A percentile compares a stretch with the other conserved stretches of the same genome.
These are phyloP conservation scores for Sporisorium iseilematis-ciliati DNA, from an alignment of 1,284 basidiomycete genomes.

Conservation along the genomic window DNA sequence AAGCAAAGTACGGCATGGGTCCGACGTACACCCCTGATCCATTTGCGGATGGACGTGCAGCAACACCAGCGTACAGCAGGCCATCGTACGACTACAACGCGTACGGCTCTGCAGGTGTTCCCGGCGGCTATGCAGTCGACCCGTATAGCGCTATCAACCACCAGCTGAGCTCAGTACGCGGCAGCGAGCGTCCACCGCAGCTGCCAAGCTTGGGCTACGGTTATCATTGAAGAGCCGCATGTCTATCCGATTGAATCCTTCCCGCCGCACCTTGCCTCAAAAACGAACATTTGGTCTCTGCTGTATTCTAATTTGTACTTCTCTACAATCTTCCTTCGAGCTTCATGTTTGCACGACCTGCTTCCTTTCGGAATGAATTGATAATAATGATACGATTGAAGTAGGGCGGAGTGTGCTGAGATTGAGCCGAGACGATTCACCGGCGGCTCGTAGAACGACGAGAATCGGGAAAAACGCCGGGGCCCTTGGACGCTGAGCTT, in stretches of 20 bases:
- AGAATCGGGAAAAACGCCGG: no score
- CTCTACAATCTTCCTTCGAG: background rate
- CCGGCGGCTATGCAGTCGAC: slow-evolving; percentile 32
- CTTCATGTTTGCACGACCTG: background rate
- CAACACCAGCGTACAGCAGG: slow-evolving; percentile 27
- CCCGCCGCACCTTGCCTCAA: background rate
- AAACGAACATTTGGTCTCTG: slow-evolving; percentile 3
- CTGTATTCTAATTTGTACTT: slow-evolving; percentile 19
- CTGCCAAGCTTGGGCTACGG: slow-evolving; percentile 45
- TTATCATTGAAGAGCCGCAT: slow-evolving; percentile 12
- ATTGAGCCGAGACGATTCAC: no score
- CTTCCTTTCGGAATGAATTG: background rate
- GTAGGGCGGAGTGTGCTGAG: background rate
- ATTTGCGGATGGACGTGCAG: slow-evolving; percentile 31
- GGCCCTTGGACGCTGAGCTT: no score
- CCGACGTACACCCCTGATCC: slow-evolving; percentile 32
- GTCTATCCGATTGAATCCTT: background rate
- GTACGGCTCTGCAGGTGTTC: slow-evolving; percentile 19
- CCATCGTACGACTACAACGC: slow-evolving; percentile 55
- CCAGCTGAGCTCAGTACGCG: slow-evolving; percentile 33
- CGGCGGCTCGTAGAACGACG: no score
- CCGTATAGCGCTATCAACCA: slow-evolving; percentile 52
- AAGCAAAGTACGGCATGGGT: slow-evolving; percentile 54
- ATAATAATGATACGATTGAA: background rate
- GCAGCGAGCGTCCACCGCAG: slow-evolving; percentile 39